Evolutionary conservation across 1,139 yeast species (phyloP).

Genomic region (Pneumocystis oryctolagi): DNA sequence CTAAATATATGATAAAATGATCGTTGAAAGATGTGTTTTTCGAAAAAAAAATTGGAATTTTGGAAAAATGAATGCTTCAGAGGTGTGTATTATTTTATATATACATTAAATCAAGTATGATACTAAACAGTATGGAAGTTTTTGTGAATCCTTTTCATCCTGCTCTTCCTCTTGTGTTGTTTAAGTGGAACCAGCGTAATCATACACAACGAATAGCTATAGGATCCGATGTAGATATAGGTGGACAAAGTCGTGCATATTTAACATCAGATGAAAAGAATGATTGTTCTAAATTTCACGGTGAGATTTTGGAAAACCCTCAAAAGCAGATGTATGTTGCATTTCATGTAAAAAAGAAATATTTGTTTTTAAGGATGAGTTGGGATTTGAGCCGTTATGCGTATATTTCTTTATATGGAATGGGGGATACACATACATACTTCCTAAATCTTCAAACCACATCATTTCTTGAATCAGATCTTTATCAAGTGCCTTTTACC

Average conservation of each 20-base stretch:
- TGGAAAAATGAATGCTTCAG: background rate
- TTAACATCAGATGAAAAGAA: constrained; percentile 30
- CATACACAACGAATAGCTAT: constrained; percentile 39
- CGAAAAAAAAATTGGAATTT: background rate
- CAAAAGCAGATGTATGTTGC: constrained; percentile 68
- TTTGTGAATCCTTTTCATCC: constrained; percentile 10
- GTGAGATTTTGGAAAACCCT: constrained; percentile 41
- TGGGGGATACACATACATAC: constrained; percentile 62
- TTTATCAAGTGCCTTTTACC: constrained; percentile 66
- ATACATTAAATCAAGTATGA: too few relatives aligned
- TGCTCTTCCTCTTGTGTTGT: constrained; percentile 22
- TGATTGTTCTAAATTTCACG: constrained; percentile 35
- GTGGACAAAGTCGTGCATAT: constrained; percentile 60
- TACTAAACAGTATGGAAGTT: too few relatives aligned
- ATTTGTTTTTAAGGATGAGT: constrained; percentile 16
- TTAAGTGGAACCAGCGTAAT: constrained; percentile 40
- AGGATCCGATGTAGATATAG: constrained; percentile 58
- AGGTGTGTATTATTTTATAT: background rate
- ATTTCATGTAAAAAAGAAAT: constrained; percentile 48
- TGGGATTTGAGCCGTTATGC: constrained; percentile 53
- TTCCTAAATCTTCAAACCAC: constrained; percentile 71
- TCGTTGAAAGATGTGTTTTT: background rate
- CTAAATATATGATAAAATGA: background rate
- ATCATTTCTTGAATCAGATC: constrained; percentile 46
- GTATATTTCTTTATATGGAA: constrained; percentile 52